phyloP scores from a whole-genome alignment of 2,329 filamentous ascomycete genomes.

The Colletotrichum gloeosporioides region DNA sequence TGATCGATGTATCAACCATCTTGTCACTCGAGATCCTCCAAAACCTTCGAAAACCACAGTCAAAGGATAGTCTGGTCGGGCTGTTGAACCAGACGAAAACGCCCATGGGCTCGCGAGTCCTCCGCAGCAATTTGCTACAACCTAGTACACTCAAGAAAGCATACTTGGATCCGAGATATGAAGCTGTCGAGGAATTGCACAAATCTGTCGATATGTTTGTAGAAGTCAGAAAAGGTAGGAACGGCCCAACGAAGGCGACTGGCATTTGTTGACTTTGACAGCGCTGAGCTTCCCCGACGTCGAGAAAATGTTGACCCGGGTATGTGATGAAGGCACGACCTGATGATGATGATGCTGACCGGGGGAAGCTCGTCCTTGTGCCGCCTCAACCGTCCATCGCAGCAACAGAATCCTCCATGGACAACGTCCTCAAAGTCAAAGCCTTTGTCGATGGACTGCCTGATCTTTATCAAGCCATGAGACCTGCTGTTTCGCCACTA shows the following conservation, averaged over 20 bases:
- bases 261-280: conserved; percentile 33
- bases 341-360: conserved; percentile 21
- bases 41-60: conserved; percentile 79
- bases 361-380: conserved; percentile 73
- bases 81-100: conserved; percentile 85
- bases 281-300: conserved; percentile 81
- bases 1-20: conserved; percentile 91
- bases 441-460: conserved; percentile 75
- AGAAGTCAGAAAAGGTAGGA: conserved; percentile 70
- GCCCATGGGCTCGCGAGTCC: conserved; percentile 84
- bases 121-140: conserved; percentile 87
- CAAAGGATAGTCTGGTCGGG: conserved; percentile 83
- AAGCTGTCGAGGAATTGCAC: conserved; percentile 83
- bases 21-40: conserved; percentile 88
- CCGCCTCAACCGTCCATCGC: conserved; percentile 69
- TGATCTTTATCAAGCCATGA: conserved; percentile 71
- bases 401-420: conserved; percentile 80
- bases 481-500: conserved; percentile 66
- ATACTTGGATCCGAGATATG: conserved; percentile 75
- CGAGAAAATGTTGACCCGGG: conserved; percentile 80
- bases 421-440: conserved; percentile 87
- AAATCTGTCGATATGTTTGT: conserved; percentile 86
- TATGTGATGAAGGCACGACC: conserved; percentile 32
- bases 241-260: accelerated
- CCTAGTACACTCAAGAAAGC: conserved; percentile 74